phyloP scores from a whole-genome alignment of 371 early-diverging fungal genomes.

The Rhizopus stolonifer region DNA sequence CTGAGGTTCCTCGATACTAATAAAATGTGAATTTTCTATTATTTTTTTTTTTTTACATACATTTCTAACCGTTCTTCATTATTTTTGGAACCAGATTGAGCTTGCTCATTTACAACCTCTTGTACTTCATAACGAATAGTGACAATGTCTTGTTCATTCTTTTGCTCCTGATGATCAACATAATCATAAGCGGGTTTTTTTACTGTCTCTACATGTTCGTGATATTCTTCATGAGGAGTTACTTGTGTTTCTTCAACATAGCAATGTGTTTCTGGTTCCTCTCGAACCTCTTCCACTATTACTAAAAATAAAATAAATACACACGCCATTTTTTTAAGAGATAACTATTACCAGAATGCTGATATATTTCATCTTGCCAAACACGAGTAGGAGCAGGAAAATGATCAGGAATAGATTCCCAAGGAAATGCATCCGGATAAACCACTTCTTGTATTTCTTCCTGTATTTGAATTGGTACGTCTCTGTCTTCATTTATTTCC shows the following conservation, averaged over 20 bases:
- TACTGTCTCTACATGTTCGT: background rate
- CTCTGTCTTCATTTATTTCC: background rate
- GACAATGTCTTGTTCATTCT: background rate
- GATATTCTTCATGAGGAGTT: too few species aligned
- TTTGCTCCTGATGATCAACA: background rate
- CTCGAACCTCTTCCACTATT: background rate
- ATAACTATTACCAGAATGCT: background rate
- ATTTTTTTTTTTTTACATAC: too few species aligned
- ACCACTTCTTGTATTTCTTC: background rate
- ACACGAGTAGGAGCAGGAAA: slow-evolving; percentile 28
- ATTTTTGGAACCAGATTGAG: too few species aligned
- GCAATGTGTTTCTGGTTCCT: too few species aligned
- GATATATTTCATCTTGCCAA: slow-evolving; percentile 24
- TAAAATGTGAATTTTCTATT: too few species aligned
- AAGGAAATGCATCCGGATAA: slow-evolving; percentile 23
- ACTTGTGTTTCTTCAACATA: too few species aligned
- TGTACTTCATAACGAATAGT: too few species aligned
- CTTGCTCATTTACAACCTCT: too few species aligned
- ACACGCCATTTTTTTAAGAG: background rate
- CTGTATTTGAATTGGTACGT: background rate
- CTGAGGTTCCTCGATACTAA: too few species aligned
- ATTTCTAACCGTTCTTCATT: too few species aligned
- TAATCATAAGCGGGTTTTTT: background rate
- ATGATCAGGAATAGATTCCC: slow-evolving; percentile 19
- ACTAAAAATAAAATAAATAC: slow-evolving; percentile 1